phyloP scores from a whole-genome alignment of 1,284 basidiomycete genomes.

The Fistulinella cinereoalba region DNA sequence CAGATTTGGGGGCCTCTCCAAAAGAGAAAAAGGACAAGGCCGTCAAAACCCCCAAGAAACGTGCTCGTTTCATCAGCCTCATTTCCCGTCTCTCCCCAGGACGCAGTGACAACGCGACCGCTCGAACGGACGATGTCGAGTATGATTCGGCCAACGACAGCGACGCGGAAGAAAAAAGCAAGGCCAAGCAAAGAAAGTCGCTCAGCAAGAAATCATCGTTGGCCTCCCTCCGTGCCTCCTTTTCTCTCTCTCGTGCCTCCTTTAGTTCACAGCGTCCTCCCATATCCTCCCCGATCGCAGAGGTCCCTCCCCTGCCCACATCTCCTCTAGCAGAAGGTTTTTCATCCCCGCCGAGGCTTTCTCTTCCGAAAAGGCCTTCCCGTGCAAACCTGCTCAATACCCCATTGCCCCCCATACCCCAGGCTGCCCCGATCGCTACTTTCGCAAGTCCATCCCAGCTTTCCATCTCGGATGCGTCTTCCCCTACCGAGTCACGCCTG shows the following conservation, averaged over 20 bases:
- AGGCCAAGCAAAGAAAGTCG: constrained; percentile 16
- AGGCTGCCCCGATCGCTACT: constrained; percentile 27
- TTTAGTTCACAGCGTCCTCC: constrained; percentile 30
- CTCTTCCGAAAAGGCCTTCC: constrained; percentile 25
- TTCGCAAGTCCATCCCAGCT: constrained; percentile 25
- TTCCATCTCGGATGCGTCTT: constrained; percentile 17
- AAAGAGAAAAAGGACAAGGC: constrained; percentile 24
- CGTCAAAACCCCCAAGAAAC: constrained; percentile 30
- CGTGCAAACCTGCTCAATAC: constrained; percentile 11
- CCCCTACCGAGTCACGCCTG: constrained; percentile 17
- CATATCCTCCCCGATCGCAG: constrained; percentile 16
- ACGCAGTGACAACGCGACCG: constrained; percentile 16
- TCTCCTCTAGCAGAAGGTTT: constrained; percentile 27
- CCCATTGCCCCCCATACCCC: constrained; percentile 28
- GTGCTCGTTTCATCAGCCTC: constrained; percentile 33
- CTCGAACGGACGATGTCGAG: constrained; percentile 11
- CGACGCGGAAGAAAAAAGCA: constrained; percentile 18
- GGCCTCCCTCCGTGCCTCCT: constrained; percentile 30
- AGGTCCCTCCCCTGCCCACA: constrained; percentile 28
- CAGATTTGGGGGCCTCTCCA: constrained; percentile 5
- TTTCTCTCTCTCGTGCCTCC: constrained; percentile 32
- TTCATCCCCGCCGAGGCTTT: constrained; percentile 3
- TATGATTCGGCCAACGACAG: constrained; percentile 27
- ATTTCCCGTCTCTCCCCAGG: constrained; percentile 32
- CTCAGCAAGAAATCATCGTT: constrained; percentile 30